Evolutionary conservation across 345 rosid species (phyloP), one percentile per base, ranked within the genome.

Genomic region (Citrus reticulata): DNA sequence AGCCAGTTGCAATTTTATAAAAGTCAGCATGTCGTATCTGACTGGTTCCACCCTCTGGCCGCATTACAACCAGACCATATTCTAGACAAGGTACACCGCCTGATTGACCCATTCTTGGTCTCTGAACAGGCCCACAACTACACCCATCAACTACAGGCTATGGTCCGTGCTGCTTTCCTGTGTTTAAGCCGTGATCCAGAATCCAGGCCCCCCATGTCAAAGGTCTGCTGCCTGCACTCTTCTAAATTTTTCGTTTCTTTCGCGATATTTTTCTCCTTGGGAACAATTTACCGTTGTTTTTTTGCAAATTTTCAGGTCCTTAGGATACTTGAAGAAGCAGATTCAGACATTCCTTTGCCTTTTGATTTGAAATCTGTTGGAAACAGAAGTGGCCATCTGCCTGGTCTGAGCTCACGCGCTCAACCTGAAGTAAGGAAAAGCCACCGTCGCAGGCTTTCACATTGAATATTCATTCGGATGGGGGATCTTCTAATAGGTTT

Each of bases 261-360:
- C 19, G 22, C 7, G 8, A 20, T 5, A 16, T 16, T 54, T 19
- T 16, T 54, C 58, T 54, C 22, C 58, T 5, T 46, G 17, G 40
- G 24, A 70, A 8, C 42, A 35, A 65, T 4, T 5, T 8, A 17
- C 24, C 5, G 49, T 9, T 17, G 62, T 59, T 62, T 19, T 19
- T 75, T 32, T 24, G 64, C 24, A 40, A 60, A 72, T 49, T 54
- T 29, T 75, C 78, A 85, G 87, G 85, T 85, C n/a, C 69, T 91
- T 64, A 73, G 87, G 81, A 85, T 91, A 66, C 90, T 89, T 71
- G 95, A 91, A 85, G 91, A 87, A 25, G 92, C 88, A 81, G 90
- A 87, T 66, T 29, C 79, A 60, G 75, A 6, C 61, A 37, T 73
- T 70, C 89, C 91, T 20, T 40, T 88, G 54, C 79, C 83, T 55